Evolutionary conservation across 75 land plant species (phyloP).

Genomic region (Larix kaempferi): DNA sequence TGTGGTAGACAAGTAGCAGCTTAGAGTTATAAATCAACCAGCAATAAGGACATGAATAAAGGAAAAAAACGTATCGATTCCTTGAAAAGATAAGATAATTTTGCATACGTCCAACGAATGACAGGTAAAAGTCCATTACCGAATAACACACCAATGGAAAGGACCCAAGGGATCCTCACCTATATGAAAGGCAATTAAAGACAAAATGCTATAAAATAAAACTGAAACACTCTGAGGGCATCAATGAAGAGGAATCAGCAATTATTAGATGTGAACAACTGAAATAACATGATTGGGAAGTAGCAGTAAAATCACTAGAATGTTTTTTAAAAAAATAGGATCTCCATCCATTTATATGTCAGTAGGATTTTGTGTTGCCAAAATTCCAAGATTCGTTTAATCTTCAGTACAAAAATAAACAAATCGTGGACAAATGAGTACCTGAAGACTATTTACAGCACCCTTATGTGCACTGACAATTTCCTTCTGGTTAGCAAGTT

Average conservation of each 20-base stretch:
- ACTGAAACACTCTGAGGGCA: neutral
- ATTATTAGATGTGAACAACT: too few species aligned
- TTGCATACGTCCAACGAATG: too few species aligned
- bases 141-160: neutral
- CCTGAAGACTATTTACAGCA: slow-evolving; percentile 83
- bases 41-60: neutral
- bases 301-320: slow-evolving; percentile 1
- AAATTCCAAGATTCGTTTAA: neutral
- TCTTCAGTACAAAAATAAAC: slow-evolving; percentile 2
- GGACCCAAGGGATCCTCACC: neutral
- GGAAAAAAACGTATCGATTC: neutral
- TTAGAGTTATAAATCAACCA: neutral
- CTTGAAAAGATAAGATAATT: neutral
- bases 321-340: neutral
- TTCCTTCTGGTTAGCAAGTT: slow-evolving; percentile 72
- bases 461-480: slow-evolving; percentile 67
- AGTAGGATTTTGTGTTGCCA: neutral
- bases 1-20: neutral
- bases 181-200: neutral
- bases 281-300: neutral
- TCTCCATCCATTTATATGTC: neutral
- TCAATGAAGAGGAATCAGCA: neutral
- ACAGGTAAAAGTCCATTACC: neutral
- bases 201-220: too few species aligned
- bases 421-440: slow-evolving; percentile 11